Evolutionary conservation across 108 stramenopile species (phyloP), one percentile per base, ranked within the genome.

Genomic region (Poteriospumella lacustris): DNA sequence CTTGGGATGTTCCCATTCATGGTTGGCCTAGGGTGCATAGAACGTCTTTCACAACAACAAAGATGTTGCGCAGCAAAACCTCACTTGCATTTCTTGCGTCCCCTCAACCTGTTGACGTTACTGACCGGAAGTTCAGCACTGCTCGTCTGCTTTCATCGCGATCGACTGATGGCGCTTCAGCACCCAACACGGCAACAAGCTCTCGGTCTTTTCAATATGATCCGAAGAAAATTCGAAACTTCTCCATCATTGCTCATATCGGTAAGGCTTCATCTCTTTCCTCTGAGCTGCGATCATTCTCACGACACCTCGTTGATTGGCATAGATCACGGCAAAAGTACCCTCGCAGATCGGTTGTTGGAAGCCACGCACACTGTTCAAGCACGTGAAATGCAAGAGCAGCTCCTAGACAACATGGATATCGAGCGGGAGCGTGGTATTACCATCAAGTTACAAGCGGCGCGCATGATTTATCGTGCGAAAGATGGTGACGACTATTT

Each of bases 401-500:
- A 99, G 80, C 77, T 97, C 19, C 85, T 99, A 38, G 98, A 99
- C 87, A 93, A 87, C 83, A 92, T 99, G 90, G 95, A 97, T 79
- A 79, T 99, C 34, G 98, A 99, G 82, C 86, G 96, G 40, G 96
- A 99, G 80, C 87, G 98, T 29, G 98, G 98, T 2, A 99, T 99
- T 79, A 99, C 98, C 3, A 96, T 99, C 82, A 97, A 97, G 83
- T 84, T 96, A 36, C 94, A 97, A 78, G 96, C 98, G 19, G 98
- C 98, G 36, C 88, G 96, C 44, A 94, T 97, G 42, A 76, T 92
- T 67, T 93, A 96, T 84, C 82, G 82, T 68, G 89, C 89, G 60
- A 87, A 89, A 68, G 93, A 95, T 80, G 95, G 94, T 67, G 79
- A 90, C 73, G 80, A 86, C 62, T 98, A 96, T 36, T 76, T 97